These are phyloP conservation scores for Ampelocalamus luodianensis DNA, from an alignment of 176 grass and related monocot genomes.

Conservation along the genomic window DNA sequence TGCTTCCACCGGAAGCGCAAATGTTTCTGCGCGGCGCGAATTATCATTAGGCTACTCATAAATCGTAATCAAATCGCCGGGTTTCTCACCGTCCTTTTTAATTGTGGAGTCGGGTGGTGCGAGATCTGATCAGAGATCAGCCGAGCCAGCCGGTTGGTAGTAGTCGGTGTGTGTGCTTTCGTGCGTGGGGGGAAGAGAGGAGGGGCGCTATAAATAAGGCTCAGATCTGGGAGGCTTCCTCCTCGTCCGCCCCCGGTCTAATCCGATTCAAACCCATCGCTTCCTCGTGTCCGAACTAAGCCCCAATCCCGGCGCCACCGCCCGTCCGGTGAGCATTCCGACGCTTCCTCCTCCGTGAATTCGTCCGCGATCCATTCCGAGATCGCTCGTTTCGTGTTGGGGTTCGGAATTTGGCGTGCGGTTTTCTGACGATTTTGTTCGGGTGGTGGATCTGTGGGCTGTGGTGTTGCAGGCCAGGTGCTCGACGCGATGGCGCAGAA, in stretches of 20 bases:
- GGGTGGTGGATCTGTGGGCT: slow-evolving; percentile 51
- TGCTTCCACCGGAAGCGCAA: slow-evolving; percentile 62
- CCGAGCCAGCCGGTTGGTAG: slow-evolving; percentile 56
- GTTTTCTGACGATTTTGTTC: slow-evolving; percentile 30
- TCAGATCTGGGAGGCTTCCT: slow-evolving; percentile 54
- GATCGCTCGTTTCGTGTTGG: slow-evolving; percentile 1
- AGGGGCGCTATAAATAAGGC: slow-evolving; percentile 47
- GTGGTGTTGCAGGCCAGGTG: slow-evolving; percentile 29
- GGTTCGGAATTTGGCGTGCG: neutral
- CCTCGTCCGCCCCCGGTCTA: slow-evolving; percentile 48
- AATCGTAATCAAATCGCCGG: neutral
- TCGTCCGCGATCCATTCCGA: neutral
- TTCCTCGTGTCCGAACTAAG: slow-evolving; percentile 48
- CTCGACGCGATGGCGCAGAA: slow-evolving; percentile 76
- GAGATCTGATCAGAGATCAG: slow-evolving; percentile 43
- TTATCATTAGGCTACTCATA: neutral
- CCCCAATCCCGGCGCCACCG: slow-evolving; percentile 19
- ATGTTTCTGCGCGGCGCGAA: slow-evolving; percentile 28
- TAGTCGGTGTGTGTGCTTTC: slow-evolving; percentile 35
- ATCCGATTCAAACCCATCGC: slow-evolving; percentile 58
- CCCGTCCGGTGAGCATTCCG: slow-evolving; percentile 41
- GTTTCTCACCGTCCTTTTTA: slow-evolving; percentile 1
- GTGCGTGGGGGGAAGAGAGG: neutral
- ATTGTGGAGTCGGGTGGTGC: slow-evolving; percentile 28
- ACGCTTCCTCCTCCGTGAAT: neutral